These are phyloP conservation scores for Patellaria atrata DNA, from an alignment of 495 filamentous ascomycete species.

Conservation along the genomic window DNA sequence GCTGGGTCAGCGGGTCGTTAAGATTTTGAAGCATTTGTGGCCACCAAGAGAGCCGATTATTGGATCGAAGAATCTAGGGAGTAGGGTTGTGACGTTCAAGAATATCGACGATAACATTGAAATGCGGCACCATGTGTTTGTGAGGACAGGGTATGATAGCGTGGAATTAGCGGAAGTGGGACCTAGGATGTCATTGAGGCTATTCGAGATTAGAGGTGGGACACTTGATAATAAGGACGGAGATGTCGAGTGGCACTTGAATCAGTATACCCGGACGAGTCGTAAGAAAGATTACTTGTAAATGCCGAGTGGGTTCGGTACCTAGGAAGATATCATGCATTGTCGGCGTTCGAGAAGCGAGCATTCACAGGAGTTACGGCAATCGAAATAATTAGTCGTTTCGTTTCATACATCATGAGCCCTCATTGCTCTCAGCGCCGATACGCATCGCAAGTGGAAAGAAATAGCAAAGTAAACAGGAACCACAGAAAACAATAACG, in stretches of 20 bases:
- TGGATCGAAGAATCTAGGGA: slow-evolving; percentile 62
- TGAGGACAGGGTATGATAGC: slow-evolving; percentile 69
- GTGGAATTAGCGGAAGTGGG: slow-evolving; percentile 93
- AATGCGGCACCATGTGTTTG: slow-evolving; percentile 68
- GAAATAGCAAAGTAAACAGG: too few relatives aligned
- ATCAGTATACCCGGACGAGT: slow-evolving; percentile 84
- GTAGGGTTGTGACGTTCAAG: slow-evolving; percentile 81
- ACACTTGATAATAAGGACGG: slow-evolving; percentile 89
- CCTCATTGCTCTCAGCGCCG: too few relatives aligned
- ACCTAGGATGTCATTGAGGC: slow-evolving; percentile 87
- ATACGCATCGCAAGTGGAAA: too few relatives aligned
- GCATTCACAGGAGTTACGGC: too few relatives aligned
- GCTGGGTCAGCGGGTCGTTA: slow-evolving; percentile 72
- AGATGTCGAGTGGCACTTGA: slow-evolving; percentile 92
- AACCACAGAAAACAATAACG: too few relatives aligned
- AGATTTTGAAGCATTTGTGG: slow-evolving; percentile 89
- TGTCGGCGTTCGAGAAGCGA: too few relatives aligned
- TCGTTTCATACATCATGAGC: too few relatives aligned
- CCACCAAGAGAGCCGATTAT: slow-evolving; percentile 85
- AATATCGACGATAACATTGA: slow-evolving; percentile 93
- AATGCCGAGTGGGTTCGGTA: too few relatives aligned
- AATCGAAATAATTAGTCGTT: too few relatives aligned
- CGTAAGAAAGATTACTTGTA: slow-evolving; percentile 87
- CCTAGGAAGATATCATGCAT: too few relatives aligned
- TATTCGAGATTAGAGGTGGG: slow-evolving; percentile 89